Evolutionary conservation across 306 rosid species (phyloP), one percentile per base, ranked within the genome.

Genomic region (Carpinus viminea): DNA sequence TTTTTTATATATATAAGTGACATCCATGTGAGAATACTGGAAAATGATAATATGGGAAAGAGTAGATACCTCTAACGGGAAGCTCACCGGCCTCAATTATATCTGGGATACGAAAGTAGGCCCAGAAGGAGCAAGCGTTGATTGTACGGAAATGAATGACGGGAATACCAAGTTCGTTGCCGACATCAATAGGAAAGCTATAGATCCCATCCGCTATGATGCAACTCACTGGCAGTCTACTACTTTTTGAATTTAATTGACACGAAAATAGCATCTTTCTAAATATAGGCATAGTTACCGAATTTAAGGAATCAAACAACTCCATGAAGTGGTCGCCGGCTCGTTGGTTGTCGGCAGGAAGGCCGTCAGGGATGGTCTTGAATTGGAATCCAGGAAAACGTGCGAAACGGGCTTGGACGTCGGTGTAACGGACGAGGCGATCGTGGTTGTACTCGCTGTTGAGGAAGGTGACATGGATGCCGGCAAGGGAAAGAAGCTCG

Each of bases 41-140:
- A 31, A 31, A 31, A 31, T 31, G 34, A 31, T 31, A 31, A 31
- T 5, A 2, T 45, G 9, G 9, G 34, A 31, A 31, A 31, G 34
- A 31, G 34, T 31, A 31, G 2, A 31, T 31, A 1, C 90, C 96
- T 88, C 31, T 48, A 12, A 87, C 81, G 2, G 96, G 90, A 62
- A 91, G 84, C 56, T 89, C 82, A 0, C 82, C 78, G 7, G 36
- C 68, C 1, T 84, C 56, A 6, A 84, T 31, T 12, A 87, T 75
- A 3, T 68, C 61, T 0, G 88, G 91, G 36, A 77, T 62, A 20
- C 57, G 76, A 0, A 84, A 65, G 60, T 72, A 84, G 69, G 84
- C 64, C 96, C 89, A 91, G 62, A 85, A 56, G 72, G 68, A 46
- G 26, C 78, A 84, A 15, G 93, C 82, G 53, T 86, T 70, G 0